A percentile compares a stretch with the other conserved stretches of the same genome.
phyloP scores from a whole-genome alignment of 2,329 filamentous ascomycete genomes.

The Colletotrichum karsti region DNA sequence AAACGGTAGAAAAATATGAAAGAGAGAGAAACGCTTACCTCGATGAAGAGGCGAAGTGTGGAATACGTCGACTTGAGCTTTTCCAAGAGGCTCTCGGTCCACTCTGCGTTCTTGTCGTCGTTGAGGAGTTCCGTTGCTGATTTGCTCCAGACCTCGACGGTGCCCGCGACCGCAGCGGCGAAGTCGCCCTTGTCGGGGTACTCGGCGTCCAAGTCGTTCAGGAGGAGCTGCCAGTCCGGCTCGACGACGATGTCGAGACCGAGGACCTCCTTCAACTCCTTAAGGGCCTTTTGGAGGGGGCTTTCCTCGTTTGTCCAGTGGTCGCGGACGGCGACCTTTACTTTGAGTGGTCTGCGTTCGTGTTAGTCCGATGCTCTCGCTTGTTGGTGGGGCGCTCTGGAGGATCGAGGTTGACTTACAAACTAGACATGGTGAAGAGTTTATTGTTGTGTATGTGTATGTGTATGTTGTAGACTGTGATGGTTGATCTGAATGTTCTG shows the following conservation, averaged over 20 bases:
- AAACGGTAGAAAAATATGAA: neutral
- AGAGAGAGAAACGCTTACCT: conserved; percentile 36
- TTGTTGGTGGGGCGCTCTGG: neutral
- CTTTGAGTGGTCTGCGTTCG: conserved; percentile 48
- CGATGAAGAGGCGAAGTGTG: conserved; percentile 44
- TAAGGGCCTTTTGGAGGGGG: conserved; percentile 42
- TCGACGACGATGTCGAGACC: conserved; percentile 48
- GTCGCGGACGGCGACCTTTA: conserved; percentile 52
- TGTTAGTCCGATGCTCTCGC: neutral
- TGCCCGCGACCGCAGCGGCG: conserved; percentile 43
- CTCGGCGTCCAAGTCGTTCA: conserved; percentile 43
- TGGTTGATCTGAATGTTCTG: neutral
- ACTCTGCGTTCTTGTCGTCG: conserved; percentile 45
- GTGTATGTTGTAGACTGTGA: neutral
- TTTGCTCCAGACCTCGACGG: conserved; percentile 49
- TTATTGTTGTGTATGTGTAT: neutral
- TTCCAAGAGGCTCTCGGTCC: conserved; percentile 53
- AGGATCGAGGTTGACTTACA: conserved; percentile 3
- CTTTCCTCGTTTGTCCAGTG: conserved; percentile 46
- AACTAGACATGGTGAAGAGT: conserved; percentile 1
- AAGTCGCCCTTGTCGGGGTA: conserved; percentile 52
- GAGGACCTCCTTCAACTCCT: conserved; percentile 41
- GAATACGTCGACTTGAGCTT: conserved; percentile 32
- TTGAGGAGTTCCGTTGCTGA: conserved; percentile 51
- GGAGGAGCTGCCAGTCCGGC: conserved; percentile 53